Conservation (phyloP, 495 filamentous ascomycete species). For the Physcia stellaris region DNA sequence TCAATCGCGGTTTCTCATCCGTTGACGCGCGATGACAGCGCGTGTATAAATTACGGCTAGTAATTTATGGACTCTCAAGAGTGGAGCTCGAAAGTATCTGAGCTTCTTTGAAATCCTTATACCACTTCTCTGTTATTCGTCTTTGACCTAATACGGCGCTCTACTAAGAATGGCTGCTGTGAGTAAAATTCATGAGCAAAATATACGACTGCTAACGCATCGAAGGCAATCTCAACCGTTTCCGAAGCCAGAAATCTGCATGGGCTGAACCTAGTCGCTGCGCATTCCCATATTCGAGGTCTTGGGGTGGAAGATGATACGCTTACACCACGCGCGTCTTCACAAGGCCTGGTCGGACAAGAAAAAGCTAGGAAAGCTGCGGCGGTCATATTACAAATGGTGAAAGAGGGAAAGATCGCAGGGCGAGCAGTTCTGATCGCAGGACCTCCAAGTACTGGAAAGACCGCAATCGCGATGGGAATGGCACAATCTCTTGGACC, state of each 20-base stretch:
- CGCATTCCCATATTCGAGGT: slow-evolving; percentile 94
- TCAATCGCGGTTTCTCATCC: too few species aligned
- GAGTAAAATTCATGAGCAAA: too few species aligned
- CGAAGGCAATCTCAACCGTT: slow-evolving; percentile 88
- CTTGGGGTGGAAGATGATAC: slow-evolving; percentile 88
- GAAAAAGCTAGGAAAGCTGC: slow-evolving; percentile 93
- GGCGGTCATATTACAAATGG: slow-evolving; percentile 93
- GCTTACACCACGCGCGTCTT: slow-evolving; percentile 70
- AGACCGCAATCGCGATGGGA: slow-evolving; percentile 97
- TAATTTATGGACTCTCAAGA: too few species aligned
- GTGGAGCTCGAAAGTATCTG: too few species aligned
- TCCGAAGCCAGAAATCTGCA: slow-evolving; percentile 88
- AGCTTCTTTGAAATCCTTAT: too few species aligned
- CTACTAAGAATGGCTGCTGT: too few species aligned
- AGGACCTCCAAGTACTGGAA: slow-evolving; percentile 93
- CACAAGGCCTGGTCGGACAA: slow-evolving; percentile 94
- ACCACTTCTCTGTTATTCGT: too few species aligned
- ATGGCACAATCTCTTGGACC: slow-evolving; percentile 91
- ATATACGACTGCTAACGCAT: too few species aligned
- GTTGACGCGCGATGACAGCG: too few species aligned
- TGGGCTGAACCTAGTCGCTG: slow-evolving; percentile 90
- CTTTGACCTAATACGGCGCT: too few species aligned
- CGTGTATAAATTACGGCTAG: too few species aligned
- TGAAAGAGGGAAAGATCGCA: slow-evolving; percentile 95
- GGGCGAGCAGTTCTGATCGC: slow-evolving; percentile 91